Conservation (phyloP, 345 rosid species). For the Excoecaria agallocha region DNA sequence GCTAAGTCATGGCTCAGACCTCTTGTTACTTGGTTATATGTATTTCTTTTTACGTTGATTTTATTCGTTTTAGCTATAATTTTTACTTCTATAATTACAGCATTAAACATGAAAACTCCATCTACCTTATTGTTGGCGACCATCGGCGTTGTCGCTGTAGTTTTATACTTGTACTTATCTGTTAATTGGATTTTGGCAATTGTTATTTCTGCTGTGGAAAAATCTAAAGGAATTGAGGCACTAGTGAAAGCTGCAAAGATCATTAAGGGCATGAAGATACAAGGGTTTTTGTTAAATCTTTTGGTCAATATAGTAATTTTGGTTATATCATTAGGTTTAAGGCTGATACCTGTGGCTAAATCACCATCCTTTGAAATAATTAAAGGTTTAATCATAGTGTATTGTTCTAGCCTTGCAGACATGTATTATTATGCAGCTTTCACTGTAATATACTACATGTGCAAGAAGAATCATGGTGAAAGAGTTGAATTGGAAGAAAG, state of each 20-base stretch:
- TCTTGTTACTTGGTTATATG: slow-evolving; percentile 40
- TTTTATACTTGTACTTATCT: slow-evolving; percentile 36
- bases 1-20: slow-evolving; percentile 38
- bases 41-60: slow-evolving; percentile 34
- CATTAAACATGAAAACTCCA: slow-evolving; percentile 3
- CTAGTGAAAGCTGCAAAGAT: slow-evolving; percentile 57
- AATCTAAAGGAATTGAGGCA: slow-evolving; percentile 49
- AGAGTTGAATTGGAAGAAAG: slow-evolving; percentile 37
- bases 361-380: slow-evolving; percentile 4
- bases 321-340: slow-evolving; percentile 11
- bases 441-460: slow-evolving; percentile 45
- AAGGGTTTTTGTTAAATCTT: slow-evolving; percentile 50
- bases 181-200: slow-evolving; percentile 48
- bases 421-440: slow-evolving; percentile 40
- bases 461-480: slow-evolving; percentile 48
- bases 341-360: slow-evolving; percentile 6
- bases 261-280: slow-evolving; percentile 42
- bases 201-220: slow-evolving; percentile 56
- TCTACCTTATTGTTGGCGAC: not conserved
- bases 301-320: slow-evolving; percentile 16
- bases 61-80: slow-evolving; percentile 25
- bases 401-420: slow-evolving; percentile 16
- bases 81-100: slow-evolving; percentile 19
- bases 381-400: slow-evolving; percentile 29
- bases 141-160: slow-evolving; percentile 10